Percentiles rank a stretch among this genome's conserved stretches.
Evolutionary conservation across 2,329 filamentous ascomycete species (phyloP).

Genomic region (Paecilomyces sp.): DNA sequence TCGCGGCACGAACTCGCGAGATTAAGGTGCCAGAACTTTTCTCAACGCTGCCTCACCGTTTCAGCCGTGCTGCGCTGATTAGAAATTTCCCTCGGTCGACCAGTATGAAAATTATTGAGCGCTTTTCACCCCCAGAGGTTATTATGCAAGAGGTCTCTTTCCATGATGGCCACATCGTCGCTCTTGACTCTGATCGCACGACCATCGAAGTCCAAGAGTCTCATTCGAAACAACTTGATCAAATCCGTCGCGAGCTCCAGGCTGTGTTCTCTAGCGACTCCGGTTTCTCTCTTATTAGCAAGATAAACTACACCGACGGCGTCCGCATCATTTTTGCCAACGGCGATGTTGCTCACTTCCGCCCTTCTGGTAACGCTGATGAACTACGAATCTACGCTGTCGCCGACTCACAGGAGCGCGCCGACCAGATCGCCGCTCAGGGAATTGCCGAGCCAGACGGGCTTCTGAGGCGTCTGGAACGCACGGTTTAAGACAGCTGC

Average conservation of each 20-base stretch:
- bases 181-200: conserved; percentile 5
- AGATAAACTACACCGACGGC: conserved; percentile 24
- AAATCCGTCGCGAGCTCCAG: conserved; percentile 18
- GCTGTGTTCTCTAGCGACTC: conserved; percentile 18
- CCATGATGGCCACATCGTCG: conserved; percentile 7
- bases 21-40: conserved; percentile 21
- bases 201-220: conserved; percentile 6
- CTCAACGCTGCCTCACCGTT: conserved; percentile 18
- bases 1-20: conserved; percentile 17
- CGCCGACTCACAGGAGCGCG: conserved; percentile 21
- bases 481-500: conserved; percentile 5
- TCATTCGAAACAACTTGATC: conserved; percentile 7
- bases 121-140: conserved; percentile 17
- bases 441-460: conserved; percentile 21
- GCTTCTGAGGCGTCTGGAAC: conserved; percentile 17
- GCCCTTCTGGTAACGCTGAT: conserved; percentile 26
- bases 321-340: conserved; percentile 23
- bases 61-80: conserved; percentile 21
- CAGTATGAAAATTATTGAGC: conserved; percentile 21
- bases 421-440: conserved; percentile 18
- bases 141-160: conserved; percentile 15
- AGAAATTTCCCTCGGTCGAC: conserved; percentile 25
- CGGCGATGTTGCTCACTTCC: conserved; percentile 25
- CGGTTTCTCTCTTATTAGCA: conserved; percentile 17
- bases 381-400: conserved; percentile 27